Evolutionary conservation across 2,329 filamentous ascomycete genomes (phyloP), one percentile per base, ranked within the genome.

Genomic region (Penicillium sp.): DNA sequence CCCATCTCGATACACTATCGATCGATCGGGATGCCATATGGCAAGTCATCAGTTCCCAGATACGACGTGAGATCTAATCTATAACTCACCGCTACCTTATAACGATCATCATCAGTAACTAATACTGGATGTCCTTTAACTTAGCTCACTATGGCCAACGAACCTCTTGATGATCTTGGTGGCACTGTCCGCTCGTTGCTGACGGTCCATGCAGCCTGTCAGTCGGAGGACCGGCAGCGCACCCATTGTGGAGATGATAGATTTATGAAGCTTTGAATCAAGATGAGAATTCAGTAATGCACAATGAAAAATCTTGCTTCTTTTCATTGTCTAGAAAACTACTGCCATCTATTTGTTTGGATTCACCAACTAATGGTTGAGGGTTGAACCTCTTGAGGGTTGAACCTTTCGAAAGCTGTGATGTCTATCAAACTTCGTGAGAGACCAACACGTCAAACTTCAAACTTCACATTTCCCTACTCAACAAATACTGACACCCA

Each of bases 1-100:
- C 47, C 13, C n/a, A 35, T 51, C 17, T 35, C n/a, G 28, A 35
- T 35, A 10, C n/a, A 51, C n/a, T 13, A 30, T 9, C 15, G 47
- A 51, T 51, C 47, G 37, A 49, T 30, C 24, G 24, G 45, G 13
- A 17, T 44, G 22, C 44, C 44, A 47, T 24, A 45, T 45, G 42
- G 44, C 44, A 4, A 24, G 19, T 24, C 15, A 28, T 22, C 12
- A 24, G 3, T 10, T 15, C 13, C 6, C 24, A 7, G 7, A 26
- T 26, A 3, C 19, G 10, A 45, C 22, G 19, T 19, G 19, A 42
- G 8, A 22, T 42, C 17, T 22, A 42, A 42, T 22, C 9, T 12
- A 13, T 5, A 22, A 9, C 10, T 13, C 10, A 24, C n/a, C n/a
- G n/a, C n/a, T 7, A 1, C 7, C 22, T 19, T 22, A 9, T 19